Evolutionary conservation across 768 basidiomycete genomes (phyloP), one percentile per base, ranked within the genome.

Genomic region (Rhodocollybia butyracea): DNA sequence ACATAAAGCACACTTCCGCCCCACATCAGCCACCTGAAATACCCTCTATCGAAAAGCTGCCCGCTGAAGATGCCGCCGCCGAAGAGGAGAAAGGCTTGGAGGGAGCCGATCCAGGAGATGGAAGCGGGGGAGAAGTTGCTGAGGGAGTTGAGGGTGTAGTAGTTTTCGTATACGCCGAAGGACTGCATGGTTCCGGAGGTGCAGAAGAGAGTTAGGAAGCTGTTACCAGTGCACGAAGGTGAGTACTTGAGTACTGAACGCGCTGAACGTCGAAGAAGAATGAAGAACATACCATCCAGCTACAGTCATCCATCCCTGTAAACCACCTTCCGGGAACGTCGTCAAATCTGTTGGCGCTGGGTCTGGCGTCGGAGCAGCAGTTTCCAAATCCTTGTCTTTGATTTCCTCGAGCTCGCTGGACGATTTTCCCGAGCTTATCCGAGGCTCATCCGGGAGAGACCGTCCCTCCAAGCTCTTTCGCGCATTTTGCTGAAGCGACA

Each of bases 321-420:
- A 46, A n/a, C 60, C 60, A 24, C 60, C 60, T 43, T 61, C 60
- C 34, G 58, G 58, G 43, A 61, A 61, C 7, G 40, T 53, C 19
- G n/a, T n/a, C n/a, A n/a, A n/a, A n/a, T n/a, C n/a, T n/a, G n/a
- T n/a, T n/a, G 46, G n/a, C 46, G 51, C 11, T 4, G 53, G 42
- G 27, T 41, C 5, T 29, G 30, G 0, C 13, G 27, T 40, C 24
- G 39, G 15, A 22, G 31, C 29, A 19, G 10, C 36, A 46, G 29
- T 24, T 17, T 39, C 27, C 36, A 51, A 6, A 40, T 51, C 38
- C n/a, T 36, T 38, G 8, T 43, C 22, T 30, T 38, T 19, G 34
- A 10, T 36, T 26, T 51, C 29, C n/a, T 51, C 38, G 22, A n/a
- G n/a, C n/a, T n/a, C n/a, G n/a, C 12, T 41, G 13, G 51, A 27